Evolutionary conservation across 2,329 filamentous ascomycete species (phyloP).

Genomic region (Diplodia corticola): DNA sequence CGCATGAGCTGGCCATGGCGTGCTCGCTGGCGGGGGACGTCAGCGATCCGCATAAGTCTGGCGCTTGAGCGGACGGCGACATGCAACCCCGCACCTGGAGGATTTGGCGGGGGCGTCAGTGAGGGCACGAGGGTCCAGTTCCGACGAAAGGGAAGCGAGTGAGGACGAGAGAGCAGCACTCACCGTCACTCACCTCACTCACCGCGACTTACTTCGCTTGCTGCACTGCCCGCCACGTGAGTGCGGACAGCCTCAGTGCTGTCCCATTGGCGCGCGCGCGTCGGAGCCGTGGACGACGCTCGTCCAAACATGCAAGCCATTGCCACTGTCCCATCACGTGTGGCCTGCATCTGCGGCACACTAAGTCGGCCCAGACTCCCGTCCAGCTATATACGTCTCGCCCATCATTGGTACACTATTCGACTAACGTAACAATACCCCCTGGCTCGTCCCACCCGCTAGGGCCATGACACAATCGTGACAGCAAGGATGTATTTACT

Average conservation of each 20-base stretch:
- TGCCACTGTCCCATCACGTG: background rate
- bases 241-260: background rate
- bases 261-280: background rate
- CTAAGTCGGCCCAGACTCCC: background rate
- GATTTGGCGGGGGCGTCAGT: background rate
- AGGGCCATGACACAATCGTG: background rate
- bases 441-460: background rate
- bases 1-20: background rate
- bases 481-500: conserved; percentile 21
- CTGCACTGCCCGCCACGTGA: background rate
- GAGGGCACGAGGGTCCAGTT: background rate
- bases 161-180: background rate
- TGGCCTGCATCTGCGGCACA: background rate
- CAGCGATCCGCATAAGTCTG: background rate
- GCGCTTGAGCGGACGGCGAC: conserved; percentile 8
- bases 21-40: background rate
- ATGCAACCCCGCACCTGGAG: conserved; percentile 13
- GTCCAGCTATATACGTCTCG: background rate
- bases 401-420: background rate
- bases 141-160: background rate
- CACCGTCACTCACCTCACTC: background rate
- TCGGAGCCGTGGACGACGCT: background rate
- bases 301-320: background rate
- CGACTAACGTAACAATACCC: background rate
- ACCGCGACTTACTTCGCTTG: background rate